These are phyloP conservation scores for Linum lewisii DNA, from an alignment of 345 rosid genomes.

Conservation along the genomic window DNA sequence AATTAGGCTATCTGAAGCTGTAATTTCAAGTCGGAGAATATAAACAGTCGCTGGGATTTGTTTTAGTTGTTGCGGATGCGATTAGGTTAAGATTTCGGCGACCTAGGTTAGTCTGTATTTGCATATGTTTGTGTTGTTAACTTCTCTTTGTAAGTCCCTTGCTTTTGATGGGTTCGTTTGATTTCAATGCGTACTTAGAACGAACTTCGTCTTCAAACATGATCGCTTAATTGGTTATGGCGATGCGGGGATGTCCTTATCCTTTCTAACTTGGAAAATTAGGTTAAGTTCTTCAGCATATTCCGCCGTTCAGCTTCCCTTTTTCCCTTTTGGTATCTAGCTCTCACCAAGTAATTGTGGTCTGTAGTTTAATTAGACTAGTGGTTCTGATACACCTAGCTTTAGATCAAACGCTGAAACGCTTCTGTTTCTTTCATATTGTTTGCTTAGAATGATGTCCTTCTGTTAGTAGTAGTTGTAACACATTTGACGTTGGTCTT, in stretches of 20 bases:
- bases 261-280: not conserved
- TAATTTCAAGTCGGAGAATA: not conserved
- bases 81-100: not conserved
- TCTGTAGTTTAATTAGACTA: too few relatives aligned
- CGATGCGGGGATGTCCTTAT: not conserved
- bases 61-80: not conserved
- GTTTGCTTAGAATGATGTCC: not conserved
- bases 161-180: not conserved
- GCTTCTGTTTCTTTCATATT: not conserved
- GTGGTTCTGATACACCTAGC: too few relatives aligned
- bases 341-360: not conserved
- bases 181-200: too few relatives aligned
- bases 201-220: not conserved
- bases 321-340: not conserved
- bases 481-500: too few relatives aligned
- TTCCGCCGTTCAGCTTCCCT: not conserved
- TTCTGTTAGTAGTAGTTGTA: not conserved
- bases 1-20: not conserved
- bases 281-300: not conserved
- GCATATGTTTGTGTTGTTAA: not conserved
- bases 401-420: not conserved
- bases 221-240: not conserved
- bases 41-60: not conserved
- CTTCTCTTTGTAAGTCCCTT: not conserved
- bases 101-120: not conserved